phyloP scores from a whole-genome alignment of 1,139 yeast species.

The Suhomyces ambrosiae region DNA sequence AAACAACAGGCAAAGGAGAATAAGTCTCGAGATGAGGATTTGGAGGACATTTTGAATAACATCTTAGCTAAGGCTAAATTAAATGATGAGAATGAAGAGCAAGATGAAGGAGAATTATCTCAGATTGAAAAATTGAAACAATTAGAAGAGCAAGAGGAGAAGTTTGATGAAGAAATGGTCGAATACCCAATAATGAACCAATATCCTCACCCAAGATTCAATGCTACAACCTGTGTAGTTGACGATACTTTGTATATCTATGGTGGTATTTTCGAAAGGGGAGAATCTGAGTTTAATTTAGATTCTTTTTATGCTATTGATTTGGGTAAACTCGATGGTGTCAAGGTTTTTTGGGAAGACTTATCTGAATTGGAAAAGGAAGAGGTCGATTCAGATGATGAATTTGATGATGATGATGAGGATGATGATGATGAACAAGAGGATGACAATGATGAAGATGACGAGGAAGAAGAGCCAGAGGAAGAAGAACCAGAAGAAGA shows the following conservation, averaged over 20 bases:
- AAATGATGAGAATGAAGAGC: slow-evolving; percentile 58
- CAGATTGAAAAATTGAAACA: slow-evolving; percentile 43
- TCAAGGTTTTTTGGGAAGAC: slow-evolving; percentile 89
- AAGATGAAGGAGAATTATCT: slow-evolving; percentile 42
- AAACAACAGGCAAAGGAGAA: slow-evolving; percentile 46
- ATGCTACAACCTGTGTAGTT: slow-evolving; percentile 81
- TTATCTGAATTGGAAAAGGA: slow-evolving; percentile 61
- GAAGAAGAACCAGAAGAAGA: slow-evolving; percentile 64
- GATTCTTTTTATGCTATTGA: slow-evolving; percentile 88
- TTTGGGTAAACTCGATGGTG: slow-evolving; percentile 84
- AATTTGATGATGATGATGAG: slow-evolving; percentile 67
- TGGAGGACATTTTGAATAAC: slow-evolving; percentile 76
- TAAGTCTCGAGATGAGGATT: slow-evolving; percentile 71
- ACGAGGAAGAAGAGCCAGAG: slow-evolving; percentile 53
- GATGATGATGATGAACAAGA: slow-evolving; percentile 62
- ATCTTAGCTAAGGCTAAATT: slow-evolving; percentile 73
- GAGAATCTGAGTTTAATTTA: slow-evolving; percentile 79
- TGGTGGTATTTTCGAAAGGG: slow-evolving; percentile 90
- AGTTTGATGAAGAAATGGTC: slow-evolving; percentile 28
- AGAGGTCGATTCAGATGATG: slow-evolving; percentile 58
- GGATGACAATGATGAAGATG: slow-evolving; percentile 51
- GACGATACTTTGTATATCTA: slow-evolving; percentile 85
- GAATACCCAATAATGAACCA: slow-evolving; percentile 62
- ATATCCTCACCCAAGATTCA: slow-evolving; percentile 88
- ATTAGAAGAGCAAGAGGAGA: slow-evolving; percentile 40